phyloP scores from a whole-genome alignment of 1,139 yeast genomes.

The Geotrichum citri-aurantii region DNA sequence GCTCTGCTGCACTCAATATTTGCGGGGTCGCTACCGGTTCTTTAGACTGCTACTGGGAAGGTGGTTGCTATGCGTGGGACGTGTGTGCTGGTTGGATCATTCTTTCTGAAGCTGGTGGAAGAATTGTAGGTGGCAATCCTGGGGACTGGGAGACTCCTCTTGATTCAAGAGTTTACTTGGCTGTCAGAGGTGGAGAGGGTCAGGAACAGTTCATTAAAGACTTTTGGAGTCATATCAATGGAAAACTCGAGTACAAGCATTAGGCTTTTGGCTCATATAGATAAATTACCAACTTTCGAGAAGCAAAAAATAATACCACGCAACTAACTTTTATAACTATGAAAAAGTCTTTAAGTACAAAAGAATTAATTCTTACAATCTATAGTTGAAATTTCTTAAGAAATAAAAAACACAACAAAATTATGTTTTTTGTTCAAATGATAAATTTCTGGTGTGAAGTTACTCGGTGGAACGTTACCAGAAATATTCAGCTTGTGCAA shows the following conservation, averaged over 20 bases:
- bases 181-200: conserved; percentile 48
- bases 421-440: background rate
- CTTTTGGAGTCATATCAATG: conserved; percentile 47
- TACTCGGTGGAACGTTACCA: background rate
- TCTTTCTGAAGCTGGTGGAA: conserved; percentile 53
- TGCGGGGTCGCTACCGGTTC: conserved; percentile 52
- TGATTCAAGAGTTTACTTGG: conserved; percentile 48
- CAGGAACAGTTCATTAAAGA: conserved; percentile 44
- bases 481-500: background rate
- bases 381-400: no score
- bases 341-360: no score
- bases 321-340: background rate
- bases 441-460: background rate
- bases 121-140: conserved; percentile 47
- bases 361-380: background rate
- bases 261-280: background rate
- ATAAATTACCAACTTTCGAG: conserved; percentile 32
- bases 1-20: conserved; percentile 56
- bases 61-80: conserved; percentile 61
- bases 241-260: conserved; percentile 38
- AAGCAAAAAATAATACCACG: conserved; percentile 43
- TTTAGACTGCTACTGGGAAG: conserved; percentile 57
- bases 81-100: conserved; percentile 63
- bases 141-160: conserved; percentile 45
- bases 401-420: no score